Conservation (phyloP, 306 rosid species). For the Vicia villosa region DNA sequence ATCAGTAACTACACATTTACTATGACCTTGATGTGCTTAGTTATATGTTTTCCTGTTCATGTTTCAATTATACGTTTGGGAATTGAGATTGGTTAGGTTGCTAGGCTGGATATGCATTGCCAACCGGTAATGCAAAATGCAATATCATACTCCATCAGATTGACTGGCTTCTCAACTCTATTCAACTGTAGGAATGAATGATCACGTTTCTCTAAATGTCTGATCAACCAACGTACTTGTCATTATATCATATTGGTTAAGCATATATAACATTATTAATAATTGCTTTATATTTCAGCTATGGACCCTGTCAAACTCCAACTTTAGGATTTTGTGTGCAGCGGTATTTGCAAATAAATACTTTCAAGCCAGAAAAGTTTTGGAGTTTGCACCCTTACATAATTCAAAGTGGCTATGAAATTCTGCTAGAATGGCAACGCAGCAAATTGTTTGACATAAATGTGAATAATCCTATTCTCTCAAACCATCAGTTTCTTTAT, state of each 20-base stretch:
- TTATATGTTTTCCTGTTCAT: conserved; percentile 12
- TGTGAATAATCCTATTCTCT: conserved; percentile 52
- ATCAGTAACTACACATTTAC: conserved; percentile 8
- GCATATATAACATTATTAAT: conserved; percentile 39
- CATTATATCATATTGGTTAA: conserved; percentile 29
- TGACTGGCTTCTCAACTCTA: conserved; percentile 17
- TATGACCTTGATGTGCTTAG: conserved; percentile 21
- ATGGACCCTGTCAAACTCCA: conserved; percentile 99
- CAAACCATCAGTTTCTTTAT: conserved; percentile 13
- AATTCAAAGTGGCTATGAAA: conserved; percentile 76
- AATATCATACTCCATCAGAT: conserved; percentile 21
- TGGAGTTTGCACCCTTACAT: conserved; percentile 86
- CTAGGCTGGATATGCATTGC: conserved; percentile 26
- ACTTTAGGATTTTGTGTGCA: conserved; percentile 96
- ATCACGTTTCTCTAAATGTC: conserved; percentile 19
- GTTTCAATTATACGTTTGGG: conserved; percentile 21
- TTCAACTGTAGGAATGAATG: conserved; percentile 13
- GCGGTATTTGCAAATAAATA: conserved; percentile 85
- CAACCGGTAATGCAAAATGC: conserved; percentile 10
- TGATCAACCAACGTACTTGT: conserved; percentile 20
- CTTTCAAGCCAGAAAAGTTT: conserved; percentile 91
- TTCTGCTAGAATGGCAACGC: conserved; percentile 94
- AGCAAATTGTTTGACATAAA: conserved; percentile 79
- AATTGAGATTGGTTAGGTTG: conserved; percentile 31
- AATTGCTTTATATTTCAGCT: conserved; percentile 64